Evolutionary conservation across 2,329 filamentous ascomycete species (phyloP).

Genomic region (Paraphaeosphaeria minitans): DNA sequence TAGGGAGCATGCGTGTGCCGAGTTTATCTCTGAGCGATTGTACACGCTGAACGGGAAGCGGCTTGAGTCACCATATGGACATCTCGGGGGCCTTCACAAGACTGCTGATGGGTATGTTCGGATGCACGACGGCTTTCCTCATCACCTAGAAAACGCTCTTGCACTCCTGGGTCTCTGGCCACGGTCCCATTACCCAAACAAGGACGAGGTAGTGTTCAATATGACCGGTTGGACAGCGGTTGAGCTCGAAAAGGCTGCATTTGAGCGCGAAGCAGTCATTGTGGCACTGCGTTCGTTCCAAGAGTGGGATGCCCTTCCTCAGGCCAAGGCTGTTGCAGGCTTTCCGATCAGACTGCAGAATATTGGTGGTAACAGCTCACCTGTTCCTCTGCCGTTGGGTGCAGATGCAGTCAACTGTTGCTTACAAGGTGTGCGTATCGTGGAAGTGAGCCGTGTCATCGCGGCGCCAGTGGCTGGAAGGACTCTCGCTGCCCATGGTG

Average conservation of each 20-base stretch:
- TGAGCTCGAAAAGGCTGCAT: constrained; percentile 56
- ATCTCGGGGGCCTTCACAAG: constrained; percentile 59
- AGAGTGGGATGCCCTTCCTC: constrained; percentile 59
- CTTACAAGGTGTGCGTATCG: constrained; percentile 49
- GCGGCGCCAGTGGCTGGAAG: constrained; percentile 52
- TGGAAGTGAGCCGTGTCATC: constrained; percentile 52
- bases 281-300: constrained; percentile 56
- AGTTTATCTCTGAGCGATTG: constrained; percentile 61
- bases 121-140: constrained; percentile 60
- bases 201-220: constrained; percentile 48
- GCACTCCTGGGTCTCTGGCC: constrained; percentile 49
- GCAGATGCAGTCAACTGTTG: constrained; percentile 29
- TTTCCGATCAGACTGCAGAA: constrained; percentile 55
- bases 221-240: constrained; percentile 50
- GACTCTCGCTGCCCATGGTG: constrained; percentile 52
- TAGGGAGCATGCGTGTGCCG: constrained; percentile 54
- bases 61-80: constrained; percentile 44
- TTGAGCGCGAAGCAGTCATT: constrained; percentile 51
- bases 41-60: constrained; percentile 52
- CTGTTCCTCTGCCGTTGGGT: constrained; percentile 8
- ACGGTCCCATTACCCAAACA: constrained; percentile 28
- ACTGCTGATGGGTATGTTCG: constrained; percentile 59
- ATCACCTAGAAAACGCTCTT: constrained; percentile 55
- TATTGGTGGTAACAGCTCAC: constrained; percentile 27
- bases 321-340: constrained; percentile 51